A percentile compares a stretch with the other conserved stretches of the same genome.
Conservation (phyloP, 352 stramenopile species). For the Globisporangium cederbergense region DNA sequence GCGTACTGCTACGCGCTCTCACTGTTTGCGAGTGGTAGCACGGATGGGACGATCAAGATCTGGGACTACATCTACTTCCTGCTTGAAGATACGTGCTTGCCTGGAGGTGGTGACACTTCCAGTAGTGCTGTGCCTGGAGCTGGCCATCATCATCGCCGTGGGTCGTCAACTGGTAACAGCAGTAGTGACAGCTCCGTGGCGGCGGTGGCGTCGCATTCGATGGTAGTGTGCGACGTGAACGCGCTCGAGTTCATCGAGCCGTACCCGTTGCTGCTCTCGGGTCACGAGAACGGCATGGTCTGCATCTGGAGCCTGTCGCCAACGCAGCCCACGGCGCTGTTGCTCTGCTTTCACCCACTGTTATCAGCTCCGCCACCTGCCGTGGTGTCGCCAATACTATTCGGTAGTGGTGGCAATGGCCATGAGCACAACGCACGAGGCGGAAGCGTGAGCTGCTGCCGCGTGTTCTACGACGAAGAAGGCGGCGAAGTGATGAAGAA, state of each 20-base stretch:
- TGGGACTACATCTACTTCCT: slow-evolving; percentile 87
- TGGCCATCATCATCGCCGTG: too few relatives aligned
- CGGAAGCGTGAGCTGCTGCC: slow-evolving; percentile 40
- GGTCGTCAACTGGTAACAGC: too few relatives aligned
- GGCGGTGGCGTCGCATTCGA: not conserved
- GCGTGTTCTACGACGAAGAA: slow-evolving; percentile 61
- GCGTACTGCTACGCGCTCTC: slow-evolving; percentile 72
- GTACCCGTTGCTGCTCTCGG: slow-evolving; percentile 64
- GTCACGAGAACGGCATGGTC: slow-evolving; percentile 66
- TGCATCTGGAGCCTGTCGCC: slow-evolving; percentile 59
- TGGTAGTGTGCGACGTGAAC: slow-evolving; percentile 42
- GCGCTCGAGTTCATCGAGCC: slow-evolving; percentile 70
- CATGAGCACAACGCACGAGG: slow-evolving; percentile 10
- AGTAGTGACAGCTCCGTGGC: slow-evolving; percentile 9
- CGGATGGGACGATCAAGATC: slow-evolving; percentile 70
- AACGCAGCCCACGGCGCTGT: slow-evolving; percentile 34
- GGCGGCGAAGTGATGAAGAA: slow-evolving; percentile 47
- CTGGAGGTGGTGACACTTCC: not conserved
- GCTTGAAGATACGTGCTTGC: slow-evolving; percentile 53
- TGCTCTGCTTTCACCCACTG: slow-evolving; percentile 36
- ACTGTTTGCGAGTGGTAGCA: slow-evolving; percentile 56
- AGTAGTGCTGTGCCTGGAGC: not conserved
- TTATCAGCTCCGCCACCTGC: not conserved
- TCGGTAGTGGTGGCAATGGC: not conserved
- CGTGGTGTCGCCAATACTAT: not conserved